Percentiles rank a stretch among this genome's conserved stretches.
Conservation (phyloP, 1,284 basidiomycete genomes). For the Ganoderma boninense region DNA sequence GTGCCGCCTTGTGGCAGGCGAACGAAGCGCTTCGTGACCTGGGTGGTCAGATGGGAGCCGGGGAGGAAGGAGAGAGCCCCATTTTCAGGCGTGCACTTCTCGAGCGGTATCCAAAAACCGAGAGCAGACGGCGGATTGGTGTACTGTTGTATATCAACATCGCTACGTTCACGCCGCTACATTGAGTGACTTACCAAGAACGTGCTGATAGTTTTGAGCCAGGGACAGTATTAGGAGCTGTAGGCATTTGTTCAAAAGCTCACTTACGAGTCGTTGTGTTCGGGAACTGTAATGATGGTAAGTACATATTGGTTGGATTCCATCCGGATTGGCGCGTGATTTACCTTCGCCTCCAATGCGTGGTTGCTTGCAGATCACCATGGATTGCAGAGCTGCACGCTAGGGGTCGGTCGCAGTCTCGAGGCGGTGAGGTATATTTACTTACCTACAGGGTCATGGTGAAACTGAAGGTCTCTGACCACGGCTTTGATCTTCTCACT, state of each 20-base stretch:
- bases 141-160: conserved; percentile 61
- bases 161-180: background rate
- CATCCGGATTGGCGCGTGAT: background rate
- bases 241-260: background rate
- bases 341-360: conserved; percentile 89
- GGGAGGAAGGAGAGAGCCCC: conserved; percentile 93
- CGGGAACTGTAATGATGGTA: conserved; percentile 59
- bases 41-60: conserved; percentile 82
- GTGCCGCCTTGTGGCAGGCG: conserved; percentile 78
- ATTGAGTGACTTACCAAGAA: conserved; percentile 63
- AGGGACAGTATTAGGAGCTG: background rate
- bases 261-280: conserved; percentile 85
- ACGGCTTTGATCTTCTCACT: conserved; percentile 73
- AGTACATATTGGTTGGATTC: background rate
- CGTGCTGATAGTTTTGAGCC: conserved; percentile 53
- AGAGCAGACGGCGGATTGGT: conserved; percentile 91
- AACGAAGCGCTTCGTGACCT: conserved; percentile 85
- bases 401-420: background rate
- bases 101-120: conserved; percentile 96
- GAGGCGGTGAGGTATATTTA: background rate
- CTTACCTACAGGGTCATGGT: conserved; percentile 83
- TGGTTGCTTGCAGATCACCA: conserved; percentile 94
- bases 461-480: conserved; percentile 80
- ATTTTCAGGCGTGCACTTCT: conserved; percentile 85
- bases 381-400: conserved; percentile 83